These are phyloP conservation scores for Sonneratia alba DNA, from an alignment of 345 rosid species.

Conservation along the genomic window DNA sequence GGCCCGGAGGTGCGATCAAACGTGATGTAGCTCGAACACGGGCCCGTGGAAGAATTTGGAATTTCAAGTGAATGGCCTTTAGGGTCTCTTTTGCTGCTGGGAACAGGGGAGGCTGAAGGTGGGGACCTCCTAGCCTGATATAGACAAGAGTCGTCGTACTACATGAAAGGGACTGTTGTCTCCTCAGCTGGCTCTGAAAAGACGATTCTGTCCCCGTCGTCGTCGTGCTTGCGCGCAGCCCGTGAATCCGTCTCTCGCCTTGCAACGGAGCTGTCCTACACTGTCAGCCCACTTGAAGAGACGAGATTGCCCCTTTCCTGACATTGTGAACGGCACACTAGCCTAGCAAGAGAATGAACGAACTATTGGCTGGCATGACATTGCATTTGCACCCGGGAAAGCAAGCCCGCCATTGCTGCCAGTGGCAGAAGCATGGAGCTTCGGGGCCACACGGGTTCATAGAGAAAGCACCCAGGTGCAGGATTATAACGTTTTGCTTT, in stretches of 20 bases:
- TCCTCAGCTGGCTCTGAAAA: slow-evolving; percentile 47
- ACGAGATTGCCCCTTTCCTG: slow-evolving; percentile 15
- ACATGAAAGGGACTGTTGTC: slow-evolving; percentile 56
- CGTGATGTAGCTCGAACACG: no score
- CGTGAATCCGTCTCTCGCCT: slow-evolving; percentile 76
- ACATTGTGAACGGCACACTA: no score
- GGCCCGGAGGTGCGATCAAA: no score
- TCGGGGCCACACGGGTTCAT: no score
- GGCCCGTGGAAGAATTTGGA: no score
- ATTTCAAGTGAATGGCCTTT: not conserved
- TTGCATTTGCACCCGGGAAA: no score
- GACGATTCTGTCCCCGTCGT: slow-evolving; percentile 51
- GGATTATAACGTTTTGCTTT: no score
- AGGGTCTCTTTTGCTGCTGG: not conserved
- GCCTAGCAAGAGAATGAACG: no score
- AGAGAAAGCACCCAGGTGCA: no score
- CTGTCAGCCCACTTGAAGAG: slow-evolving; percentile 62
- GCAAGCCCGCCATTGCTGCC: no score
- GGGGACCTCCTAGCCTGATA: slow-evolving; percentile 74
- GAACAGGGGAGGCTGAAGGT: not conserved
- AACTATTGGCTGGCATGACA: no score
- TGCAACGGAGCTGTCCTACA: slow-evolving; percentile 76
- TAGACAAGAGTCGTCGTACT: slow-evolving; percentile 46
- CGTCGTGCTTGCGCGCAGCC: slow-evolving; percentile 44
- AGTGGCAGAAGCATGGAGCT: no score